Evolutionary conservation across 116 monocot genomes (phyloP), one percentile per base, ranked within the genome.

Genomic region (Iris pallida): DNA sequence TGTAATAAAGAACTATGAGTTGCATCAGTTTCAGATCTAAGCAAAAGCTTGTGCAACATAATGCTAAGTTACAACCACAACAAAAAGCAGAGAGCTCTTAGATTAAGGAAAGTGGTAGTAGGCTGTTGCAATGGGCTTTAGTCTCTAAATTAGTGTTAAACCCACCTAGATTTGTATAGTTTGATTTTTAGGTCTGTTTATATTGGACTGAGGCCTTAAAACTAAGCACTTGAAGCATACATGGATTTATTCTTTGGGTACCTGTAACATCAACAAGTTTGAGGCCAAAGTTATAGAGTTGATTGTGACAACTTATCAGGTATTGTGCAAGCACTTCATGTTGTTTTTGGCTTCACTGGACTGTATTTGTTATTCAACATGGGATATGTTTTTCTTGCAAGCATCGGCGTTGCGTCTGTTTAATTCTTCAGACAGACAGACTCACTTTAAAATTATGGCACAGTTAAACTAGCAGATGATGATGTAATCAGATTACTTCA

Each of bases 171-270:
- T 30, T 30, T 30, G 30, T 30, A 30, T 30, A 30, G 30, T 30
- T 30, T 3, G 30, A 30, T 30, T 30, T 30, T 30, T 30, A 1
- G 0, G 30, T 30, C 30, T 30, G 30, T 30, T 30, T 30, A 30
- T 30, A 30, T 30, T 30, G 30, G 30, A 30, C 30, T 30, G 30
- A 30, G 30, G 30, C 30, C 30, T 30, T 30, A 3, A 30, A 30
- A 72, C 75, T 20, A 81, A 81, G 42, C 71, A 75, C 20, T 44
- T 68, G 43, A 81, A 73, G 64, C 85, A 81, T 45, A 75, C 81
- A 55, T 85, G 75, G 79, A 82, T 82, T 51, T 76, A 75, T 58
- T 86, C 82, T 4, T 68, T 85, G 63, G 81, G 85, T 14, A 85
- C 64, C 4, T 85, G 85, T 11, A 74, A 81, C n/a, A 55, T 86